These are phyloP conservation scores for Chalciporus sphaerocephalus DNA, from an alignment of 768 basidiomycete species.

Conservation along the genomic window DNA sequence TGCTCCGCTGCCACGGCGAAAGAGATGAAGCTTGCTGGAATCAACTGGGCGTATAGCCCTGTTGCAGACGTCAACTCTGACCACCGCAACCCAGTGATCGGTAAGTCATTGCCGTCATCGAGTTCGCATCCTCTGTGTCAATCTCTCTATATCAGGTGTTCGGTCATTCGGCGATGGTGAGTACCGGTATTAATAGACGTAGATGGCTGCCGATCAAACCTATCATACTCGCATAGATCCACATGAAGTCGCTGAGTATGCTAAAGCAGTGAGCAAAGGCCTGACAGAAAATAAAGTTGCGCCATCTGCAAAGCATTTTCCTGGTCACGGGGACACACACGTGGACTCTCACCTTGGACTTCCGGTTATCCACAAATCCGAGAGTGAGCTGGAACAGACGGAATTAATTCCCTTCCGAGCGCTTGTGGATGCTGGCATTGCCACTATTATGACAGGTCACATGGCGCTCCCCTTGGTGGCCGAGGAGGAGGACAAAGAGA, in stretches of 20 bases:
- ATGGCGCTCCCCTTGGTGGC: conserved; percentile 62
- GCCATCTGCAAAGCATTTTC: conserved; percentile 66
- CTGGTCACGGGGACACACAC: conserved; percentile 70
- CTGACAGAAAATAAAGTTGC: conserved; percentile 49
- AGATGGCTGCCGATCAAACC: neutral
- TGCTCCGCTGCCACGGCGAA: conserved; percentile 48
- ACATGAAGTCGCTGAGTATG: conserved; percentile 45
- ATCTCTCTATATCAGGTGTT: conserved; percentile 41
- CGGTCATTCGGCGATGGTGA: conserved; percentile 68
- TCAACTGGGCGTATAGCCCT: conserved; percentile 71
- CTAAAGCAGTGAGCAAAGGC: conserved; percentile 44
- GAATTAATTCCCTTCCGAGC: conserved; percentile 59
- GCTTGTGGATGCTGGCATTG: conserved; percentile 39
- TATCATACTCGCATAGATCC: conserved; percentile 41
- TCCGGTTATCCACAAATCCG: conserved; percentile 53
- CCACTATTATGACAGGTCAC: conserved; percentile 70
- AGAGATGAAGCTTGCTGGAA: conserved; percentile 57
- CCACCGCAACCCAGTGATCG: conserved; percentile 65
- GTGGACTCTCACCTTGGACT: conserved; percentile 67
- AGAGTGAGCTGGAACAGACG: conserved; percentile 36
- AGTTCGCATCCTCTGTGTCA: neutral
- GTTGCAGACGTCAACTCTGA: conserved; percentile 74
- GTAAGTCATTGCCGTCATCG: conserved; percentile 30
- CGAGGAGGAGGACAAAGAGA: conserved; percentile 37
- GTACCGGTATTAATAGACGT: neutral